Conservation (phyloP, 176 grass and related monocot species). For the Oryza coarctata region DNA sequence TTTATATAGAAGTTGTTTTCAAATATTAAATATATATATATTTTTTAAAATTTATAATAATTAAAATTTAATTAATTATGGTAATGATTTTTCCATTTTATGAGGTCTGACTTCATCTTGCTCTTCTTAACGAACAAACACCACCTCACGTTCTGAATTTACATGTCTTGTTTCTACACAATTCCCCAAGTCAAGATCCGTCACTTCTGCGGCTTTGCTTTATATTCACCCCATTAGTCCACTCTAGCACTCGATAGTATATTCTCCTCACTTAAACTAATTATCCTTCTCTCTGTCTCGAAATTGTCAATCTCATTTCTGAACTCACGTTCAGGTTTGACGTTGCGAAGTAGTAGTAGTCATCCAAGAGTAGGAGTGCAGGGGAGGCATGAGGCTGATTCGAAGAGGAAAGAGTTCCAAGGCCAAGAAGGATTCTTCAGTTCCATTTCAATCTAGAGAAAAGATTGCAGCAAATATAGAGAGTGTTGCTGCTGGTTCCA, state of each 20-base stretch:
- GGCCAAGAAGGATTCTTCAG: slow-evolving; percentile 21
- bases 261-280: slow-evolving; percentile 14
- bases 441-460: not conserved
- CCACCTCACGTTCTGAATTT: too few species aligned
- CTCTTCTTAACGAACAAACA: too few species aligned
- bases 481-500: slow-evolving; percentile 16
- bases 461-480: not conserved
- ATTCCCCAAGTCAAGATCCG: slow-evolving; percentile 21
- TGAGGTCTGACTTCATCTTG: too few species aligned
- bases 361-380: not conserved
- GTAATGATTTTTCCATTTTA: too few species aligned
- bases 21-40: too few species aligned
- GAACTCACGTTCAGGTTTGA: slow-evolving; percentile 26
- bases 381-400: slow-evolving; percentile 31
- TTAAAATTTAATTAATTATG: too few species aligned
- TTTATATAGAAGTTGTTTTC: too few species aligned
- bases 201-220: slow-evolving; percentile 24
- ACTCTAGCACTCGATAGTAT: not conserved
- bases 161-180: not conserved
- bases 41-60: too few species aligned
- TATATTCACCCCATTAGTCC: slow-evolving; percentile 1
- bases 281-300: not conserved
- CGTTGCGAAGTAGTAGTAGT: not conserved
- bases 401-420: slow-evolving; percentile 15
- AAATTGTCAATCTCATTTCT: not conserved